A percentile compares a stretch with the other conserved stretches of the same genome.
Evolutionary conservation across 805 yeast genomes (phyloP).

Genomic region (Kuraishia ogatae): DNA sequence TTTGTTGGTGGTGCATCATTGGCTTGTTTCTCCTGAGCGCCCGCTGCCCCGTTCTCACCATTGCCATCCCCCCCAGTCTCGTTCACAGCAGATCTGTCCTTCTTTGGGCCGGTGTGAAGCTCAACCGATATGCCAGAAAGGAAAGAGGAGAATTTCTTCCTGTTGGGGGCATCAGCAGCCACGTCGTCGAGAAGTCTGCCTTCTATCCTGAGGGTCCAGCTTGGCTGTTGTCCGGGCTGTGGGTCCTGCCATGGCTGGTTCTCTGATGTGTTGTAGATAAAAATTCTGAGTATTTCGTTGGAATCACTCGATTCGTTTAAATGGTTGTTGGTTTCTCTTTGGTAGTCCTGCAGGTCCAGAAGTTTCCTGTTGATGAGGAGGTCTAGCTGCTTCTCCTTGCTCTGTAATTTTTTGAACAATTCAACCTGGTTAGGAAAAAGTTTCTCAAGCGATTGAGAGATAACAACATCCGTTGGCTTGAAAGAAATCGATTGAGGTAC

Average conservation of each 20-base stretch:
- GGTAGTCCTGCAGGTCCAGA: slow-evolving; percentile 72
- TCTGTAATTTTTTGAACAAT: slow-evolving; percentile 59
- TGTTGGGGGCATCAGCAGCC: slow-evolving; percentile 35
- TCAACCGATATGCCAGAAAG: slow-evolving; percentile 83
- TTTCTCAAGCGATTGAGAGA: slow-evolving; percentile 18
- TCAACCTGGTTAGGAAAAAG: slow-evolving; percentile 42
- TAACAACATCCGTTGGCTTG: slow-evolving; percentile 26
- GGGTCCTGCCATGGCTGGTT: slow-evolving; percentile 82
- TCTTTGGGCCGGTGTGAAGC: slow-evolving; percentile 23
- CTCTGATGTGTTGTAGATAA: slow-evolving; percentile 70
- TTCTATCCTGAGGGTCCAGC: slow-evolving; percentile 85
- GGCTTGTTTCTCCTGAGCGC: slow-evolving; percentile 19
- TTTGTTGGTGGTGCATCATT: slow-evolving; percentile 7
- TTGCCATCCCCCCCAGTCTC: background rate
- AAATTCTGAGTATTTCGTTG: slow-evolving; percentile 65
- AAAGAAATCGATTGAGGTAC: slow-evolving; percentile 10
- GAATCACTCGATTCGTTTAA: slow-evolving; percentile 32
- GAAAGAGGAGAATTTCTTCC: slow-evolving; percentile 68
- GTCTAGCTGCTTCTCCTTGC: slow-evolving; percentile 79
- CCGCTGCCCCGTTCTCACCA: slow-evolving; percentile 10
- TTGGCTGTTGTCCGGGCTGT: slow-evolving; percentile 17
- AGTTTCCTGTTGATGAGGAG: slow-evolving; percentile 75
- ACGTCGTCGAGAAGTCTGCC: slow-evolving; percentile 62
- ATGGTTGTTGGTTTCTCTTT: slow-evolving; percentile 36
- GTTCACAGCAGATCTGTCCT: slow-evolving; percentile 1